A percentile compares a stretch with the other conserved stretches of the same genome.
These are phyloP conservation scores for Patellifolia procumbens DNA, from an alignment of 179 eudicot species.

Conservation along the genomic window DNA sequence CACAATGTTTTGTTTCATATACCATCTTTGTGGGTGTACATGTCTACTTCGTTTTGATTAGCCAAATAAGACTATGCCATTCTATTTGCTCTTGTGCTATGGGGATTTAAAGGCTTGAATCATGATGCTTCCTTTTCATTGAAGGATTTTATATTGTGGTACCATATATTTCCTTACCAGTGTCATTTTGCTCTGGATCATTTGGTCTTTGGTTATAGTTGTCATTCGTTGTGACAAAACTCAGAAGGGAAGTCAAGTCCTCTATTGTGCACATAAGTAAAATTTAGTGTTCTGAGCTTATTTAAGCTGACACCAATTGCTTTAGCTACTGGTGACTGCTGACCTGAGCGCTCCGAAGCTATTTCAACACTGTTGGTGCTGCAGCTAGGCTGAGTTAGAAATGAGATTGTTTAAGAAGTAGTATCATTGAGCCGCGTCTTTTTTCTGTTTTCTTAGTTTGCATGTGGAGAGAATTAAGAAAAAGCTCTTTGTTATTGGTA, in stretches of 20 bases:
- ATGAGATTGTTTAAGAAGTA: background rate
- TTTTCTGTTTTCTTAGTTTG: background rate
- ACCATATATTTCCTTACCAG: background rate
- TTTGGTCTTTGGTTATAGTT: background rate
- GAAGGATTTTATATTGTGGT: background rate
- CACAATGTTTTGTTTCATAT: constrained; percentile 2
- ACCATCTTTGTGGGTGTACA: background rate
- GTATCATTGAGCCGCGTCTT: background rate
- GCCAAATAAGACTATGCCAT: background rate
- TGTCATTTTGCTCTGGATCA: background rate
- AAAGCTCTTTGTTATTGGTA: background rate
- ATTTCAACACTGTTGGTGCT: background rate
- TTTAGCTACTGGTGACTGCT: background rate
- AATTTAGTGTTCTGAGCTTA: background rate
- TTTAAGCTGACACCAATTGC: background rate
- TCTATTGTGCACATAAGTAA: background rate
- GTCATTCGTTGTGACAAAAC: background rate
- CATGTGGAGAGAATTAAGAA: background rate
- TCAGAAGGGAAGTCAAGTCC: background rate
- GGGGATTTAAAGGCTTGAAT: background rate
- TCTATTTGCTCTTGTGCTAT: background rate
- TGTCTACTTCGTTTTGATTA: background rate
- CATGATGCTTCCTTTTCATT: background rate
- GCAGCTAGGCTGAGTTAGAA: background rate
- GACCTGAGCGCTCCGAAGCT: background rate